Base-by-base conservation (phyloP, 331 rosid species). In the Dryas integrifolia region DNA sequence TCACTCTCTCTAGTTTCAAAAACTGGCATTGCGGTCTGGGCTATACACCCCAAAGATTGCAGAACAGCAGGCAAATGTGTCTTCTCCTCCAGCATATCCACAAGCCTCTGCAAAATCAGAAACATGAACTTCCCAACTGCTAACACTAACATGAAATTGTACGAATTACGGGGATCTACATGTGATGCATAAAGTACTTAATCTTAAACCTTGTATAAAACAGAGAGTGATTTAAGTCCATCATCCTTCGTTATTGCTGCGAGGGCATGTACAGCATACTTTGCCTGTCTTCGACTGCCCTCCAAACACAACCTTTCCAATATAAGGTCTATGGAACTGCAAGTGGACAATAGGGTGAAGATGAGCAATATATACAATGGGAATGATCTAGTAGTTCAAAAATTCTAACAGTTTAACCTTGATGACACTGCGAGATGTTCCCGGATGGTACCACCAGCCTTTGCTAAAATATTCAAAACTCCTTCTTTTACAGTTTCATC, bases 181-280 rank as follows among this genome's bases (percentile, higher is more conserved):
- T 64, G 76, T 65, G 79, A 80, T 68, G 49, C 77, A 68, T 63
- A 26, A 45, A 71, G 77, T 75, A 80, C 47, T 52, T 75, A 67
- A 60, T 44, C 82, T 58, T 60, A 79, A 81, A 95, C 99, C 99
- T 95, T 95, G 84, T 92, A 95, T 48, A 95, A 76, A 79, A 95
- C 97, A 84, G 99, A 95, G 49, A 95, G 99, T 73, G 94, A 87
- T 76, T 88, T 92, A 66, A 92, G 96, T 71, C 98, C 97, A 70
- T 95, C 97, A 58, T 95, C 99, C 87, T 87, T 95, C 72, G 99
- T 92, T 73, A 95, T 95, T 12, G 98, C 89, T 70, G 97, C 98
- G 46, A 95, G 86, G 30, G 99, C 98, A 82, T 92, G 89, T 55
- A 95, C 98, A 77, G 99, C 99, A 86, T 90, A 77, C 79, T 95